A percentile compares a stretch with the other conserved stretches of the same genome.
Evolutionary conservation across 257 asterid genomes (phyloP).

Genomic region (Forsythia suspensa): DNA sequence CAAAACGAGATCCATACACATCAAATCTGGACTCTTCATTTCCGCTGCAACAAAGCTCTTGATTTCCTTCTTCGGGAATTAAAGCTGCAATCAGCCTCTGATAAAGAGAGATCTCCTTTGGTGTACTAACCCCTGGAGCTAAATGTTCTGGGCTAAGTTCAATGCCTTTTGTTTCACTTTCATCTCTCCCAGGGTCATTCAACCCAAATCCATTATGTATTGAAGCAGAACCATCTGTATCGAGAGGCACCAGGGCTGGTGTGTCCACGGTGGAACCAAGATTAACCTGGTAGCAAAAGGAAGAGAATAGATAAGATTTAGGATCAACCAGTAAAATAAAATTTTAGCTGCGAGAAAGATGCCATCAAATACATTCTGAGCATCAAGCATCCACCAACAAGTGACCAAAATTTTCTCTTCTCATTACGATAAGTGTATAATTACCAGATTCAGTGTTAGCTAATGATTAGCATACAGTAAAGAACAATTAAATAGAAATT

Average conservation of each 20-base stretch:
- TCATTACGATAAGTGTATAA: no score
- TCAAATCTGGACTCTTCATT: conserved; percentile 49
- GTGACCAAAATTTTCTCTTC: no score
- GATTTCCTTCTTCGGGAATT: conserved; percentile 72
- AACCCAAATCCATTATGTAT: conserved; percentile 40
- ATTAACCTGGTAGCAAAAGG: conserved; percentile 45
- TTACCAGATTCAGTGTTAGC: no score
- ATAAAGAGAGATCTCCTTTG: conserved; percentile 55
- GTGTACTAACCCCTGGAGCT: conserved; percentile 43
- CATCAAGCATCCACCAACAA: no score
- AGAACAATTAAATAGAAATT: no score
- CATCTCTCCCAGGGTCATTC: conserved; percentile 53
- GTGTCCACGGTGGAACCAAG: conserved; percentile 40
- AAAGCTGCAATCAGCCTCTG: conserved; percentile 86
- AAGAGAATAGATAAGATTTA: background rate
- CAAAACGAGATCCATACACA: conserved; percentile 50
- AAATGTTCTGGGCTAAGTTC: conserved; percentile 52
- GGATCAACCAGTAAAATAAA: conserved; percentile 5
- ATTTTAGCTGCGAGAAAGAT: background rate
- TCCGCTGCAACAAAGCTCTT: conserved; percentile 39
- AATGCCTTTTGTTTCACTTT: conserved; percentile 43
- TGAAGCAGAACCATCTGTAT: conserved; percentile 47
- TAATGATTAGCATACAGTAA: no score
- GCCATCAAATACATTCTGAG: background rate
- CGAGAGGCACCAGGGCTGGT: conserved; percentile 45